Evolutionary conservation across 305 asterid genomes (phyloP).

Genomic region (Solanum aculeatissimum): DNA sequence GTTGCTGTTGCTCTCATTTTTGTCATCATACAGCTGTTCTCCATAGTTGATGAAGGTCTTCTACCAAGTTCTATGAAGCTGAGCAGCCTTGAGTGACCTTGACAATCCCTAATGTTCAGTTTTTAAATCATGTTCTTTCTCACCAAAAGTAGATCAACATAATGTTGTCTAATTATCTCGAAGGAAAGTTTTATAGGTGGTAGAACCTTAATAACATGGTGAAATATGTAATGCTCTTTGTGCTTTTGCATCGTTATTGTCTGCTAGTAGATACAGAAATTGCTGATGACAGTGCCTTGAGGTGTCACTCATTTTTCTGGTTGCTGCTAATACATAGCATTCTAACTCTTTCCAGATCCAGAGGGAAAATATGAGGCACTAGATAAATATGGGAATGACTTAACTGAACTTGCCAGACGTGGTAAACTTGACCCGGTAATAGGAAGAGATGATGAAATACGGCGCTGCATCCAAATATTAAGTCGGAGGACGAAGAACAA

Average conservation of each 20-base stretch:
- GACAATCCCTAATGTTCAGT: neutral
- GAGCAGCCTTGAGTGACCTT: neutral
- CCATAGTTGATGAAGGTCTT: neutral
- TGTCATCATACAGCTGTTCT: neutral
- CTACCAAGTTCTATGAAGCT: neutral
- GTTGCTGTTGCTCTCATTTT: neutral
- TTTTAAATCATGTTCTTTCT: neutral
- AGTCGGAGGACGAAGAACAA: slow-evolving; percentile 72
- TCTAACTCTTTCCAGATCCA: slow-evolving; percentile 28
- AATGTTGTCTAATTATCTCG: neutral
- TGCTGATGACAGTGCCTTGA: neutral
- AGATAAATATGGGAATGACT: slow-evolving; percentile 74
- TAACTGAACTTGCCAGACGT: slow-evolving; percentile 74
- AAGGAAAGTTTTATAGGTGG: neutral
- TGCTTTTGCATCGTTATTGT: neutral
- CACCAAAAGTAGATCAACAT: neutral
- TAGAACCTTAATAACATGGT: neutral
- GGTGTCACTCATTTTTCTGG: neutral
- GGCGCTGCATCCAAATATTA: slow-evolving; percentile 73
- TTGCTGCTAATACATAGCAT: neutral
- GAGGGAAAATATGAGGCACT: slow-evolving; percentile 76
- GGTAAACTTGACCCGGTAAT: slow-evolving; percentile 80
- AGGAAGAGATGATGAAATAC: slow-evolving; percentile 75
- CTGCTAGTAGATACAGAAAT: neutral
- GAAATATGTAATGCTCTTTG: neutral